Evolutionary conservation across 2,329 filamentous ascomycete genomes (phyloP).

Genomic region (Aspergillus piperis): DNA sequence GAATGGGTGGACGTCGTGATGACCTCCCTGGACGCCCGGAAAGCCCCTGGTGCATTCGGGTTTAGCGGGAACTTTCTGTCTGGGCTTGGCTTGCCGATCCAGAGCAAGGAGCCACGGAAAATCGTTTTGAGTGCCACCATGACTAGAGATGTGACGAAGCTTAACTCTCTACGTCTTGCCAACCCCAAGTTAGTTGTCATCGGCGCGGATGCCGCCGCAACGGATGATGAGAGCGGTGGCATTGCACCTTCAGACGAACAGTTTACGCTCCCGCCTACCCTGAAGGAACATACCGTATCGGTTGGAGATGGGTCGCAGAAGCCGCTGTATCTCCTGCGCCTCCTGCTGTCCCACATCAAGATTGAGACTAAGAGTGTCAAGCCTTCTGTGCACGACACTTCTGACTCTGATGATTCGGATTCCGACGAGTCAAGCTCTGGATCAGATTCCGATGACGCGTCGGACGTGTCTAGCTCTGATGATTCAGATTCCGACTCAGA

Average conservation of each 20-base stretch:
- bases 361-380: slow-evolving; percentile 19
- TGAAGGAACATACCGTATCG: slow-evolving; percentile 68
- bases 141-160: slow-evolving; percentile 79
- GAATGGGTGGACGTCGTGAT: slow-evolving; percentile 80
- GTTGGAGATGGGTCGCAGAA: slow-evolving; percentile 71
- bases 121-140: slow-evolving; percentile 89
- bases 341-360: slow-evolving; percentile 57
- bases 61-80: slow-evolving; percentile 35
- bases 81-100: slow-evolving; percentile 40
- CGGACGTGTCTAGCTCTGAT: slow-evolving; percentile 30
- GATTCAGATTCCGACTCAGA: slow-evolving; percentile 30
- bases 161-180: slow-evolving; percentile 70
- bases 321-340: slow-evolving; percentile 79
- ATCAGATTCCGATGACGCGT: slow-evolving; percentile 30
- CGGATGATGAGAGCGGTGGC: slow-evolving; percentile 22
- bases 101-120: slow-evolving; percentile 64
- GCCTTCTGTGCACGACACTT: slow-evolving; percentile 13
- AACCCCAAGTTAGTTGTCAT: slow-evolving; percentile 76
- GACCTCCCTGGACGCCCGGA: slow-evolving; percentile 57
- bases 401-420: slow-evolving; percentile 35
- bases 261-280: slow-evolving; percentile 62
- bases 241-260: slow-evolving; percentile 32
- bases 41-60: slow-evolving; percentile 50
- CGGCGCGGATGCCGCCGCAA: slow-evolving; percentile 51
- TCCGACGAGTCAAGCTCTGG: slow-evolving; percentile 41